Evolutionary conservation across 2,329 filamentous ascomycete genomes (phyloP).

Genomic region (Gaeumannomyces tritici): DNA sequence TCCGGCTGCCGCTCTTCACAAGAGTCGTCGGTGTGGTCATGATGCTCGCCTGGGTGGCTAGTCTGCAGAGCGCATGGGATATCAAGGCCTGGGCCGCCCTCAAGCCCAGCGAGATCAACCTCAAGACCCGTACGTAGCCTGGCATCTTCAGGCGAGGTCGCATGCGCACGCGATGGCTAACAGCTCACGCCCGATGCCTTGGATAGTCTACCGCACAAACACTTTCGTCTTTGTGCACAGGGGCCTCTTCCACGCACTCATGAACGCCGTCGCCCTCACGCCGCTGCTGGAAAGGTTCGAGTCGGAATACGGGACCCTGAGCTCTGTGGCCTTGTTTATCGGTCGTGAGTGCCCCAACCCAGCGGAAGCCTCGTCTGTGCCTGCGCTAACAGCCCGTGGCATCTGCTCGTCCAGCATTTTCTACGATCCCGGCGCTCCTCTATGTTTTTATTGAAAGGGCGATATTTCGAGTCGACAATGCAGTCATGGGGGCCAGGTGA

Average conservation of each 20-base stretch:
- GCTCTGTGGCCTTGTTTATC: conserved; percentile 77
- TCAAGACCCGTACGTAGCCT: conserved; percentile 57
- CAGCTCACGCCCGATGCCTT: background rate
- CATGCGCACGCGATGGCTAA: background rate
- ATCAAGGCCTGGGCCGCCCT: conserved; percentile 69
- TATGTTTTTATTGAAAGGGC: conserved; percentile 74
- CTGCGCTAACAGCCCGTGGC: background rate
- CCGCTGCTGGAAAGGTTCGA: conserved; percentile 94
- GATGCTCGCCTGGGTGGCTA: conserved; percentile 57
- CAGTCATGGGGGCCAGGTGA: conserved; percentile 76
- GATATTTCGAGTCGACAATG: conserved; percentile 60
- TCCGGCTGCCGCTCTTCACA: conserved; percentile 83
- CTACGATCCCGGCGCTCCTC: conserved; percentile 69
- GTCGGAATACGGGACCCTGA: conserved; percentile 81
- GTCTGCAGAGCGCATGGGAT: conserved; percentile 61
- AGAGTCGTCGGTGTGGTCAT: conserved; percentile 60
- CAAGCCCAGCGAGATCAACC: conserved; percentile 63
- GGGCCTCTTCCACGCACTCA: conserved; percentile 67
- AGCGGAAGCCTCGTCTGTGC: background rate
- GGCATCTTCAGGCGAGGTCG: too few species aligned
- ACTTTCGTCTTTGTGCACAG: conserved; percentile 84
- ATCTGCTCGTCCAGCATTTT: conserved; percentile 47
- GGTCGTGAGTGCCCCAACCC: conserved; percentile 59
- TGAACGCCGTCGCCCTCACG: conserved; percentile 71
- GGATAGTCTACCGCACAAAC: conserved; percentile 78